These are phyloP conservation scores for Gremmenia infestans DNA, from an alignment of 2,329 filamentous ascomycete genomes.

Conservation along the genomic window DNA sequence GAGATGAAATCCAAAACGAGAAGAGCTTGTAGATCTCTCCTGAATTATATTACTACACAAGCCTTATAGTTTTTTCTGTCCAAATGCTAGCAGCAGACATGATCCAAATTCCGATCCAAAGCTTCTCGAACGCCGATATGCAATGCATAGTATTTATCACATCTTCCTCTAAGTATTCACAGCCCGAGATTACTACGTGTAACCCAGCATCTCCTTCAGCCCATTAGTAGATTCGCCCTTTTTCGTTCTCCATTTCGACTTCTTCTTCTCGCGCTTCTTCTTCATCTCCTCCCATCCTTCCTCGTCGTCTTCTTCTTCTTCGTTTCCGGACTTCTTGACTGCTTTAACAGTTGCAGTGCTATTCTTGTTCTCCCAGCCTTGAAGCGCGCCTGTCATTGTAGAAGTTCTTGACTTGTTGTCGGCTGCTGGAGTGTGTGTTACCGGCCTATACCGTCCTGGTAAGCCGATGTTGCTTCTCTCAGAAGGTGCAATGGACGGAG, in stretches of 20 bases:
- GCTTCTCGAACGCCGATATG: constrained; percentile 25
- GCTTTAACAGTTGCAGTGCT: constrained; percentile 37
- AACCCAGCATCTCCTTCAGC: constrained; percentile 29
- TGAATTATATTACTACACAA: constrained; percentile 16
- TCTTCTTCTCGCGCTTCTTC: constrained; percentile 63
- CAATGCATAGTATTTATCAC: constrained; percentile 19
- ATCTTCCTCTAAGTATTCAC: constrained; percentile 11
- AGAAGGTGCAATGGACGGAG: constrained; percentile 88
- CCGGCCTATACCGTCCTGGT: constrained; percentile 84
- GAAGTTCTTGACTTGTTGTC: constrained; percentile 31
- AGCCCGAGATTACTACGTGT: constrained; percentile 19
- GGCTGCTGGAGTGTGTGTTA: constrained; percentile 56
- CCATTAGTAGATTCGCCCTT: constrained; percentile 36
- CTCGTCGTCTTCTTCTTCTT: constrained; percentile 58
- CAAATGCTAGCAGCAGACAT: constrained; percentile 1
- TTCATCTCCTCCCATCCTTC: constrained; percentile 67
- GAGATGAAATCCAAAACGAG: too few species aligned
- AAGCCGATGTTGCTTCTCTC: constrained; percentile 92
- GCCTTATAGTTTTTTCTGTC: constrained; percentile 2
- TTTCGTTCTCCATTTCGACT: constrained; percentile 59
- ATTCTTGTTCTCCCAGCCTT: constrained; percentile 33
- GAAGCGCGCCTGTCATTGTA: constrained; percentile 28
- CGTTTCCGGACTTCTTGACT: constrained; percentile 38
- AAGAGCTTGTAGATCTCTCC: too few species aligned
- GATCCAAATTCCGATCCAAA: constrained; percentile 19